Base-by-base conservation (phyloP, 2,329 filamentous ascomycete genomes). In the Calonectria montana region DNA sequence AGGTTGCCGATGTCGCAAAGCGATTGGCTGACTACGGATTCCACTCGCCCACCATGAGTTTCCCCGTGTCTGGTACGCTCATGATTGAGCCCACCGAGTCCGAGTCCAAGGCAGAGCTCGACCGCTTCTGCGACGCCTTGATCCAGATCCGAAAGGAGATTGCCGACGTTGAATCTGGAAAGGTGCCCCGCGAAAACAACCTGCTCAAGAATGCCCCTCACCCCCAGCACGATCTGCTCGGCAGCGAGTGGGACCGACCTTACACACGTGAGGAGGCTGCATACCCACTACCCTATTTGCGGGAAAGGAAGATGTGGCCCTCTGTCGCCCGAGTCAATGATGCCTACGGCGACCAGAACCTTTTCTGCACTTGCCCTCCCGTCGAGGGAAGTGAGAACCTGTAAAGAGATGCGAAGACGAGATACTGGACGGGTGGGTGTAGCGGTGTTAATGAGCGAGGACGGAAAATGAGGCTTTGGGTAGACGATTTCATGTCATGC, bases 31-130 rank as follows among this genome's bases (percentile, higher is more conserved):
- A 98, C 82, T 98, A 97, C 82, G 96, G 96, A 45, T 98, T 98
- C 90, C 96, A 98, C 84, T 94, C 96, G 1, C 96, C 96, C 0
- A 98, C 96, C 70, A 98, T 98, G 96, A 95, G 92, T 81, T 98
- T 94, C 94, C 96, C 96, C 1, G 95, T 98, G 1, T 90, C 94
- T 47, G 97, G 97, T 84, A 98, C 96, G 0, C 91, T 98, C 62
- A 98, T 98, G 96, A 98, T 98, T 75, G 96, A 98, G 87, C 96
- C 96, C 3, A 98, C 96, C 0, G 96, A 98, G 85, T 96, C 93
- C 7, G 96, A 98, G 87, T 94, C 91, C 82, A 95, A 96, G 82
- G 93, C 93, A 72, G 96, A 98, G 87, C 90, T 98, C 1, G 96
- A 98, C 84, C 93, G 96, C 37, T 98, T 98, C 88, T 94, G 95